phyloP scores from a whole-genome alignment of 805 yeast genomes.

The Dipodascus albidus region DNA sequence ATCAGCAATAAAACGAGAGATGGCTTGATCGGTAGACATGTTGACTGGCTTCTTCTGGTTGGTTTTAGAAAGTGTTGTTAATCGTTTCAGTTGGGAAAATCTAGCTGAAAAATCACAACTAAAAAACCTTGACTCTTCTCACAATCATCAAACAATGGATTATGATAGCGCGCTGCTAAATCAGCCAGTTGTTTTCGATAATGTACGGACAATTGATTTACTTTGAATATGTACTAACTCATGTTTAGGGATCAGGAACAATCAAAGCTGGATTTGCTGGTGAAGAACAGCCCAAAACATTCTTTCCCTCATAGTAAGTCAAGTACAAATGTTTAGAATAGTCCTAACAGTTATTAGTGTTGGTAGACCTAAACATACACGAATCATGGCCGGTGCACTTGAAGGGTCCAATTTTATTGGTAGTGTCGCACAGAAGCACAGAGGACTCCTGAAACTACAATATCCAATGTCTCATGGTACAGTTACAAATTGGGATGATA shows the following conservation, averaged over 20 bases:
- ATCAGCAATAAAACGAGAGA: slow-evolving; percentile 31
- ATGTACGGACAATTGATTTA: slow-evolving; percentile 25
- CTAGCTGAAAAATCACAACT: not conserved
- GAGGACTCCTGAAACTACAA: slow-evolving; percentile 62
- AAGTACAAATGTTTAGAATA: slow-evolving; percentile 2
- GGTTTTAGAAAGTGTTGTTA: not conserved
- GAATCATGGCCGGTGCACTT: slow-evolving; percentile 65
- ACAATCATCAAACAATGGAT: slow-evolving; percentile 12
- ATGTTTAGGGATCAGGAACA: slow-evolving; percentile 59
- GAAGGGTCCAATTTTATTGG: slow-evolving; percentile 69
- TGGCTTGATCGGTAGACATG: slow-evolving; percentile 10
- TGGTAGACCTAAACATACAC: slow-evolving; percentile 76
- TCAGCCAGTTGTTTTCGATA: slow-evolving; percentile 70
- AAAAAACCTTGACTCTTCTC: not conserved
- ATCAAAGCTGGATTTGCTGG: slow-evolving; percentile 91
- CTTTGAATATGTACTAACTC: not conserved
- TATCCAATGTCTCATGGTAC: slow-evolving; percentile 77
- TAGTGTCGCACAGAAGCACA: slow-evolving; percentile 52
- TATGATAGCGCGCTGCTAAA: slow-evolving; percentile 34
- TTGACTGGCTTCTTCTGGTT: slow-evolving; percentile 4
- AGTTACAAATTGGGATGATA: slow-evolving; percentile 72
- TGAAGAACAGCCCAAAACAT: slow-evolving; percentile 64
- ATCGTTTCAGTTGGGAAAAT: no score
- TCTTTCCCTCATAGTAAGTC: slow-evolving; percentile 43
- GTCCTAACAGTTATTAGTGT: slow-evolving; percentile 24